These are phyloP conservation scores for Calonectria pseudoturangicola DNA, from an alignment of 2,329 filamentous ascomycete species.

Conservation along the genomic window DNA sequence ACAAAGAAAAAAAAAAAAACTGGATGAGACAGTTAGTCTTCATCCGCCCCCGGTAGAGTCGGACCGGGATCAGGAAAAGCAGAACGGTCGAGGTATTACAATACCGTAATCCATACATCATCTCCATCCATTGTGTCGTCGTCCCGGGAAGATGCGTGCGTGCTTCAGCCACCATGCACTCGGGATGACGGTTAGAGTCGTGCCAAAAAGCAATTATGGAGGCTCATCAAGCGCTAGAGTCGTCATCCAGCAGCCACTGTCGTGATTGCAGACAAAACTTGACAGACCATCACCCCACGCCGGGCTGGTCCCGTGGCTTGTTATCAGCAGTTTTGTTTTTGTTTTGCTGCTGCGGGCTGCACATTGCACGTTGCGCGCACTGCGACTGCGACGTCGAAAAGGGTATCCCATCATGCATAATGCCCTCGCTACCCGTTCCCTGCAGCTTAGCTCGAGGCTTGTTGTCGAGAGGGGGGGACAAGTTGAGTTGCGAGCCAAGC, in stretches of 20 bases:
- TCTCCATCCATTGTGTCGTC: no score
- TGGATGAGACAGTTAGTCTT: background rate
- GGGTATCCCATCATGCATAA: background rate
- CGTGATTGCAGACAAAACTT: conserved; percentile 23
- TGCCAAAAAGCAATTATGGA: conserved; percentile 16
- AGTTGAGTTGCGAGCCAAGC: conserved; percentile 15
- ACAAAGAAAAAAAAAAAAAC: background rate
- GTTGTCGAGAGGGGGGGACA: conserved; percentile 14
- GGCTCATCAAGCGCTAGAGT: conserved; percentile 10
- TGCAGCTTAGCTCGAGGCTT: conserved; percentile 20
- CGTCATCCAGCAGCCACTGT: conserved; percentile 35
- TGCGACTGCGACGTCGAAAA: conserved; percentile 14
- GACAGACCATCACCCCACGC: conserved; percentile 37
- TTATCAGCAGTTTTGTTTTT: conserved; percentile 38
- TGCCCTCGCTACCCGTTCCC: conserved; percentile 26
- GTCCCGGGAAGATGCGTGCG: background rate
- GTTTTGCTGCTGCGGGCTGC: no score
- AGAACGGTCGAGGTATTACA: background rate
- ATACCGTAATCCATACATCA: no score
- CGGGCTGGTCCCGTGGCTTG: conserved; percentile 33
- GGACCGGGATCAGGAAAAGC: conserved; percentile 14
- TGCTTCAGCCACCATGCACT: no score
- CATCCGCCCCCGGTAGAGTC: conserved; percentile 14
- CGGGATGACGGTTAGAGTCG: conserved; percentile 9
- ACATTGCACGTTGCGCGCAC: background rate